Base-by-base conservation (phyloP, 2,329 filamentous ascomycete species). In the Beauveria scarabaeidicola region DNA sequence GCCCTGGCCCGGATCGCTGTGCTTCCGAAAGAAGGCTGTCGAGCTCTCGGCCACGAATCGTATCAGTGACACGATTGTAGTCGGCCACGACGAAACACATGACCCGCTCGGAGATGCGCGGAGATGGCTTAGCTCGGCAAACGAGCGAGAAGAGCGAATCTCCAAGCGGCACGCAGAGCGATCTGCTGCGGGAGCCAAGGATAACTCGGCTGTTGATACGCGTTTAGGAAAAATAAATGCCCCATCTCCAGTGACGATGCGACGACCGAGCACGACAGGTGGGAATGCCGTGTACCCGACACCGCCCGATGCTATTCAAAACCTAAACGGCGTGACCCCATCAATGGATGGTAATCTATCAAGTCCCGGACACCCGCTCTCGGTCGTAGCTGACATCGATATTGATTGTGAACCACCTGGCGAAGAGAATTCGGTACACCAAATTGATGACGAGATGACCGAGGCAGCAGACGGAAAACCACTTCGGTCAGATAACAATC, bases 241-340 rank as follows among this genome's bases (percentile, higher is more conserved):
- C 1, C 75, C 81, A 53, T 84, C 83, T 8, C 80, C 82, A 7
- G 64, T 80, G 21, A 73, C 75, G 17, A 65, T 81, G 7, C 77
- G 82, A 63, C 75, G 81, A 65, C 72, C 79, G 41, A 80, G 77
- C 63, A 77, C 74, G 7, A 69, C 74, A 13, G 71, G 74, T 6
- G 72, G 76, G 25, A 80, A 81, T 46, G 78, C 81, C 2, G 84
- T 90, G 72, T 90, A 90, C 68, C 87, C 85, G 9, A 90, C 87
- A 6, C 87, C 87, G 2, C 87, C 87, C 11, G 87, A 89, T 67
- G 85, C 79, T 15, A 73, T 86, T 19, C 83, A 84, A 44, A 77
- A 78, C 55, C 71, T 74, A 2, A 71, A 78, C 10, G 83, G 78
- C 3, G 75, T 80, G 7, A 82, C 81, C 0, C 80, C 82, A 4